phyloP scores from a whole-genome alignment of 73 alveolate species.

The Paramecium tetraurelia region DNA sequence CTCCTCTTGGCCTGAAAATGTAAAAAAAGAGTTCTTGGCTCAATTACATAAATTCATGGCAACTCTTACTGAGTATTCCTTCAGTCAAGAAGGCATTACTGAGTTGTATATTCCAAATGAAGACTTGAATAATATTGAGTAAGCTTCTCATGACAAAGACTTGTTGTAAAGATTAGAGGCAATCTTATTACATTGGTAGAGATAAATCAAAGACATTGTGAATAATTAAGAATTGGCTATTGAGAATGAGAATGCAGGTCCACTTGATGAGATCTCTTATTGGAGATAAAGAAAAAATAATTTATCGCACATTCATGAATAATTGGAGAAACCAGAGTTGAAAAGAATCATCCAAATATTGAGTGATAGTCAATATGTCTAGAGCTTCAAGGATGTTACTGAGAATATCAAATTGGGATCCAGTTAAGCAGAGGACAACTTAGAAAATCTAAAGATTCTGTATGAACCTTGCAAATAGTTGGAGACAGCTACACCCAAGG shows the following conservation, averaged over 20 bases:
- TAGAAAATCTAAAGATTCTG: conserved; percentile 76
- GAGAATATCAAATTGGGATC: conserved; percentile 81
- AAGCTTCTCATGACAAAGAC: conserved; percentile 98
- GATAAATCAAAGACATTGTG: conserved; percentile 96
- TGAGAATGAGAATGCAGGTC: conserved; percentile 84
- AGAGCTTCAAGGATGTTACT: conserved; percentile 79
- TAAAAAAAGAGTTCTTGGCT: conserved; percentile 96
- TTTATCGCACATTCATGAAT: conserved; percentile 73
- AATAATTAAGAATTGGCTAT: conserved; percentile 92
- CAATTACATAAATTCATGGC: conserved; percentile 97
- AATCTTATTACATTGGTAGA: conserved; percentile 96
- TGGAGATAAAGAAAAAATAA: conserved; percentile 86
- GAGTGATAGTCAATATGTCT: conserved; percentile 78
- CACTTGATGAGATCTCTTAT: conserved; percentile 86
- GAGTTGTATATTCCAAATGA: conserved; percentile 97
- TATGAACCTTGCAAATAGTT: conserved; percentile 86
- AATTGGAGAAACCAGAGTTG: conserved; percentile 85
- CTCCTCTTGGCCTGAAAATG: conserved; percentile 98
- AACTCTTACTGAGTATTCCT: conserved; percentile 91
- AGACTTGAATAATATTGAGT: conserved; percentile 90
- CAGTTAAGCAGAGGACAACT: conserved; percentile 84
- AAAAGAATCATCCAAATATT: conserved; percentile 80
- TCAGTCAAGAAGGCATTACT: conserved; percentile 90
- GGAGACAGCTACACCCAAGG: conserved; percentile 84
- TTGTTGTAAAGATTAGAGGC: conserved; percentile 95